Conservation (phyloP, 1,139 yeast species). For the Hansenula lynferdii region DNA sequence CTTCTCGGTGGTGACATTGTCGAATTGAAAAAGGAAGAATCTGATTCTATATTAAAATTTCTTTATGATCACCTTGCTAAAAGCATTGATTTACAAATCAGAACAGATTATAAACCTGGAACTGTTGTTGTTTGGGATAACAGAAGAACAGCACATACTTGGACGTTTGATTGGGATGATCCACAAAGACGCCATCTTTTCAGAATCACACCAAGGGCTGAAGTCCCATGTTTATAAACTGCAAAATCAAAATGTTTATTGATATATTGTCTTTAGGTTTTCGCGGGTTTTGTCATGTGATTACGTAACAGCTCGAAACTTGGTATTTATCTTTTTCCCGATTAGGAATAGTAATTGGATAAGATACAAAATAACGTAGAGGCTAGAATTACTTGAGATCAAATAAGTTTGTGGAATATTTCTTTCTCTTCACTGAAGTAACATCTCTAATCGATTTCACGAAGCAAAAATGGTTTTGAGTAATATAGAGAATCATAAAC, state of each 20-base stretch:
- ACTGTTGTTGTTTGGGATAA: conserved; percentile 72
- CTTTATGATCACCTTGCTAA: conserved; percentile 45
- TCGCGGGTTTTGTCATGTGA: no score
- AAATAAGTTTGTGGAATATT: no score
- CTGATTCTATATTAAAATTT: conserved; percentile 48
- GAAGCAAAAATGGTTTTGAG: conserved; percentile 7
- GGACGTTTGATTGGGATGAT: conserved; percentile 57
- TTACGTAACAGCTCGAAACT: no score
- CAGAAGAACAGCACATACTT: conserved; percentile 57
- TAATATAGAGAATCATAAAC: conserved; percentile 6
- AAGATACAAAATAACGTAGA: no score
- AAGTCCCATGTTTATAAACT: conserved; percentile 7
- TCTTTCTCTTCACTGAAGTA: no score
- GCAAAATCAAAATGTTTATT: no score
- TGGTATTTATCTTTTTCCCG: conserved; percentile 4
- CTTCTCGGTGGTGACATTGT: conserved; percentile 56
- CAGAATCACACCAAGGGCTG: conserved; percentile 55
- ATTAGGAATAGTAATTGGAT: conserved; percentile 2
- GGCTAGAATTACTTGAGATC: no score
- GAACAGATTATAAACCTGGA: conserved; percentile 50
- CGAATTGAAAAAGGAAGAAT: conserved; percentile 57
- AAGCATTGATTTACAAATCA: conserved; percentile 45
- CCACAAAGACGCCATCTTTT: conserved; percentile 56
- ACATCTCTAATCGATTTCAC: no score
- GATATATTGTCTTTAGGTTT: no score